Base-by-base conservation (phyloP, 441 rosid genomes). In the Corymbia calophylla region DNA sequence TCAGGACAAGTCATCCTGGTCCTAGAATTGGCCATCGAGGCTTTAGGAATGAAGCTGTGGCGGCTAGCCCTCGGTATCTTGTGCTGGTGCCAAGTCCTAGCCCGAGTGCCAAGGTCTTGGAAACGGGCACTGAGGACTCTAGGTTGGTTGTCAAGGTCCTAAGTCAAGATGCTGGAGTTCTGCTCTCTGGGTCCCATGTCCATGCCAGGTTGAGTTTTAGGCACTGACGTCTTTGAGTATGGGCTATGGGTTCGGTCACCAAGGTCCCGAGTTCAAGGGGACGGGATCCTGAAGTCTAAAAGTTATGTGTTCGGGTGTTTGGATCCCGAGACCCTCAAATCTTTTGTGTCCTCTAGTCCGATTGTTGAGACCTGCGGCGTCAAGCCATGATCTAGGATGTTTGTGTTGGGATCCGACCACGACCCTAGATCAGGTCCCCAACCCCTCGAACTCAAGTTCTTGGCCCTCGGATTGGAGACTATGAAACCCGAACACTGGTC, bases 321-420 rank as follows among this genome's bases (percentile, higher is more conserved):
- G 81, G 47, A 11, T 32, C 27, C 25, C 5, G 44, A 70, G 81
- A 7, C 48, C 81, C 27, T 32, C 4, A 2, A 5, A 9, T n/a
- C 73, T 39, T 3, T 13, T 0, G 64, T 29, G 0, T 23, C 64
- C 8, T 7, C 73, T 4, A 8, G 44, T 64, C 77, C 39, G 5
- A 31, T 66, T 31, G 18, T 66, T 16, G 77, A 66, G 77, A 66
- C 39, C 23, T 31, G 3, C 16, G 0, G 44, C 12, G 2, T 3
- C 23, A 11, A 12, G 12, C 44, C 77, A 66, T 16, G 77, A 35
- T 31, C 77, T 15, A 4, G 23, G 77, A 9, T 31, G 73, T 7
- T 3, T 31, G 77, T 66, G 12, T 66, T 17, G 44, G 44, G 23
- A 7, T 31, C 39, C 8, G 11, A 35, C 77, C 44, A 4, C 77